These are phyloP conservation scores for Apiospora malaysiana DNA, from an alignment of 2,329 filamentous ascomycete species.

Conservation along the genomic window DNA sequence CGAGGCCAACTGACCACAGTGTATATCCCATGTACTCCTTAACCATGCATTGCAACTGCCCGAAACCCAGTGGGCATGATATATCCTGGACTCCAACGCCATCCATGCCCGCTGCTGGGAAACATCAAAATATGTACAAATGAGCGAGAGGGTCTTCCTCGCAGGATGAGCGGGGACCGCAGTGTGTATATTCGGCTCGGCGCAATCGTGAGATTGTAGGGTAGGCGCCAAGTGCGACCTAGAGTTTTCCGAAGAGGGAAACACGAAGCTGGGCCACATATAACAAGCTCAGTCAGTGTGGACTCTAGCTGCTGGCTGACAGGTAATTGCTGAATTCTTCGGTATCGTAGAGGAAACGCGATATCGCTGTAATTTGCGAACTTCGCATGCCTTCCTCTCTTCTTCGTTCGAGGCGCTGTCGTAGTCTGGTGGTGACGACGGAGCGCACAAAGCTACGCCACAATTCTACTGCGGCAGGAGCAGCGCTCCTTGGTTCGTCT, in stretches of 20 bases:
- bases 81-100: slow-evolving; percentile 9
- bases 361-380: slow-evolving; percentile 5
- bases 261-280: neutral
- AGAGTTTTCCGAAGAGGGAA: neutral
- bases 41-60: slow-evolving; percentile 16
- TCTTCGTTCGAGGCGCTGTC: slow-evolving; percentile 18
- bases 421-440: neutral
- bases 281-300: neutral
- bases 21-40: slow-evolving; percentile 14
- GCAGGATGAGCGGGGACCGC: neutral
- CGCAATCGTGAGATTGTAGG: slow-evolving; percentile 6
- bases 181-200: neutral
- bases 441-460: slow-evolving; percentile 1
- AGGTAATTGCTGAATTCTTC: neutral
- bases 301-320: neutral
- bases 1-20: neutral
- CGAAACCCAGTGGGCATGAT: slow-evolving; percentile 17
- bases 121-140: slow-evolving; percentile 19
- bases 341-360: neutral
- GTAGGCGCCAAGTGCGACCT: neutral
- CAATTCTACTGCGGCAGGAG: slow-evolving; percentile 20
- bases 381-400: slow-evolving; percentile 12
- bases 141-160: slow-evolving; percentile 3
- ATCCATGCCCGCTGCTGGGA: neutral
- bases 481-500: slow-evolving; percentile 17